Evolutionary conservation across 495 filamentous ascomycete genomes (phyloP).

Genomic region (Lasiosphaeris hirsuta): DNA sequence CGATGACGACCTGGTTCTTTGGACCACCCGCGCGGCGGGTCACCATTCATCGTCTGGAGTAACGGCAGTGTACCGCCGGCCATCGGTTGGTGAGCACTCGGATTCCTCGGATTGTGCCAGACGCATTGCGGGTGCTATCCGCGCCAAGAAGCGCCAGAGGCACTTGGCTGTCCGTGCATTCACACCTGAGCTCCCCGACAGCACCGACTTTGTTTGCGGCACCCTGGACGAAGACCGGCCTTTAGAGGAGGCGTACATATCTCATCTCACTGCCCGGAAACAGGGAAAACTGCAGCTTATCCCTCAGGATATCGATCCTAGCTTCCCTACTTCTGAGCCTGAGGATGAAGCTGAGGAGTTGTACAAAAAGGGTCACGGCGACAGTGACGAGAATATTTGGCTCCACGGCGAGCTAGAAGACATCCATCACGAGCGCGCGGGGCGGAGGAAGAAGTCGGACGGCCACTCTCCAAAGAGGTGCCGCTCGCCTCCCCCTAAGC

Average conservation of each 20-base stretch:
- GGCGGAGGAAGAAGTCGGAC: conserved; percentile 36
- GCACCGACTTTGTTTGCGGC: conserved; percentile 96
- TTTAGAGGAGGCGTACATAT: conserved; percentile 88
- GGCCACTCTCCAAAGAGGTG: conserved; percentile 40
- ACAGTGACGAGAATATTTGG: conserved; percentile 57
- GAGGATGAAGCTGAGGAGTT: conserved; percentile 71
- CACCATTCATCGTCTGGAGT: conserved; percentile 38
- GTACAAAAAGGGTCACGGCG: conserved; percentile 48
- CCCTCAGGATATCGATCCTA: conserved; percentile 96
- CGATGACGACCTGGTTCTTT: conserved; percentile 76
- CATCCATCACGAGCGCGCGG: conserved; percentile 40
- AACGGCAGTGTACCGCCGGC: conserved; percentile 35
- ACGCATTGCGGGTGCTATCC: conserved; percentile 18
- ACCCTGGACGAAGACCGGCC: conserved; percentile 93
- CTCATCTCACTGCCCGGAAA: conserved; percentile 74
- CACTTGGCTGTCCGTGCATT: conserved; percentile 58
- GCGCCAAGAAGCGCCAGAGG: conserved; percentile 29
- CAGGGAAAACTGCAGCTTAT: conserved; percentile 72
- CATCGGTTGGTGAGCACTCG: conserved; percentile 38
- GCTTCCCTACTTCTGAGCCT: conserved; percentile 89
- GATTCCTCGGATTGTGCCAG: conserved; percentile 38
- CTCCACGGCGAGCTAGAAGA: conserved; percentile 58
- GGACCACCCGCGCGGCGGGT: conserved; percentile 62
- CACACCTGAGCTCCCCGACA: conserved; percentile 87
- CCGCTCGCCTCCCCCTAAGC: conserved; percentile 42